Evolutionary conservation across 2,329 filamentous ascomycete genomes (phyloP).

Genomic region (Cladophialophora carrionii): DNA sequence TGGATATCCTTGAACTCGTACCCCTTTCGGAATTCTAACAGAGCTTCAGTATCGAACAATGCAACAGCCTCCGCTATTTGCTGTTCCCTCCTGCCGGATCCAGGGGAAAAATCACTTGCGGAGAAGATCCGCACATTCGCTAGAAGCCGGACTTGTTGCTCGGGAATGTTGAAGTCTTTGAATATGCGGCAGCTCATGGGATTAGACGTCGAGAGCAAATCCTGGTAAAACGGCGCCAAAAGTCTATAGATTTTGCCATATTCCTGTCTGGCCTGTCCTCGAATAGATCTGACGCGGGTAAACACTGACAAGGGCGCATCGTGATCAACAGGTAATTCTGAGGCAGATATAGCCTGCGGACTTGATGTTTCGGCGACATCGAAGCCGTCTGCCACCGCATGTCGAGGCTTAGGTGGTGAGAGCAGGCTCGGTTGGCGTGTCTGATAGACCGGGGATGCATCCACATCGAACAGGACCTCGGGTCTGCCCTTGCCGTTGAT

Average conservation of each 20-base stretch:
- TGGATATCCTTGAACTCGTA: constrained; percentile 88
- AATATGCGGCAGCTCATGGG: constrained; percentile 77
- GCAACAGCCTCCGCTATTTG: constrained; percentile 73
- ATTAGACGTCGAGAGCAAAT: constrained; percentile 70
- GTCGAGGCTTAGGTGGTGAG: constrained; percentile 34
- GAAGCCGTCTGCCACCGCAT: constrained; percentile 69
- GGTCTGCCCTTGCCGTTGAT: constrained; percentile 39
- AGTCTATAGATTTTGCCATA: constrained; percentile 90
- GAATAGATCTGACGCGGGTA: constrained; percentile 71
- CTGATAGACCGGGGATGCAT: constrained; percentile 23
- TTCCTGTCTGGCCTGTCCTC: constrained; percentile 83
- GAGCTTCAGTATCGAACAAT: constrained; percentile 86
- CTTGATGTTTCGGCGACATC: constrained; percentile 69
- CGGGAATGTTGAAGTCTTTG: constrained; percentile 81
- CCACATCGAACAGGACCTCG: constrained; percentile 34
- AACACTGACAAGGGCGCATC: constrained; percentile 70
- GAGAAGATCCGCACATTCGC: constrained; percentile 77
- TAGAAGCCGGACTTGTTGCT: constrained; percentile 88
- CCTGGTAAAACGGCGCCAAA: constrained; percentile 83
- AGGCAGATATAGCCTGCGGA: constrained; percentile 41
- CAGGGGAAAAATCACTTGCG: constrained; percentile 76
- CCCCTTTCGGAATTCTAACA: constrained; percentile 90
- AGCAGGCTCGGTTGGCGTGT: constrained; percentile 24
- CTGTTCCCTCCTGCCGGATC: constrained; percentile 70
- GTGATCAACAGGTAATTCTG: constrained; percentile 56